Base-by-base conservation (phyloP, 257 asterid species). In the Vinca minor region DNA sequence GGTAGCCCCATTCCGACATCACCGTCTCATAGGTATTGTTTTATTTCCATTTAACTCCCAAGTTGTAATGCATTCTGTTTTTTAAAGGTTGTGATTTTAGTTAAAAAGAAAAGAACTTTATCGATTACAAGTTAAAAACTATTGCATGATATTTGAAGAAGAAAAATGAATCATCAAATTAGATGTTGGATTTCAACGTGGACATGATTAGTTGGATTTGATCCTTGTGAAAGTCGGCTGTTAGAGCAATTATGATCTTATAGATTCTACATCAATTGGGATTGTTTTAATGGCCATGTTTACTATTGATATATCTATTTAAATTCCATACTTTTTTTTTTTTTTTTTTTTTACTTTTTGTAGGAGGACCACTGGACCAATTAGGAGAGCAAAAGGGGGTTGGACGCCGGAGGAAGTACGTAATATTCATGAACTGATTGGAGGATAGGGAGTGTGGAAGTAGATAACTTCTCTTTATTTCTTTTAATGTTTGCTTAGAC, bases 371-470 rank as follows among this genome's bases (percentile, higher is more conserved):
- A 80, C 92, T 8, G 99, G 99, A 54, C 99, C 99, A 72, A 87
- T 93, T 77, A 87, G 99, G 82, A 81, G 99, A 77, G 94, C 99
- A 59, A 93, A 87, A 85, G 97, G 99, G 62, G 99, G 99, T 54
- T 93, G 99, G 99, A 93, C 97, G 31, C 97, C 94, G 0, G 93
- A 89, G 78, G 99, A 93, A 96, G 99, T 89, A 78, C 73, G 73
- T 61, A 11, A 45, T 54, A 50, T 68, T 60, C 21, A 28, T 47
- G 44, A 62, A 15, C 39, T 14, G 21, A 36, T 29, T 15, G 17
- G 58, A n/a, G n/a, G 20, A n/a, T 9, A 6, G 35, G 10, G 48
- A 38, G 15, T 61, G 34, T 21, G 14, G 44, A 28, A 48, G 36
- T 39, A 39, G 26, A 9, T 47, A n/a, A 2, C n/a, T n/a, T n/a